These are phyloP conservation scores for Cladosporium sp. DNA, from an alignment of 2,329 filamentous ascomycete genomes.

Conservation along the genomic window DNA sequence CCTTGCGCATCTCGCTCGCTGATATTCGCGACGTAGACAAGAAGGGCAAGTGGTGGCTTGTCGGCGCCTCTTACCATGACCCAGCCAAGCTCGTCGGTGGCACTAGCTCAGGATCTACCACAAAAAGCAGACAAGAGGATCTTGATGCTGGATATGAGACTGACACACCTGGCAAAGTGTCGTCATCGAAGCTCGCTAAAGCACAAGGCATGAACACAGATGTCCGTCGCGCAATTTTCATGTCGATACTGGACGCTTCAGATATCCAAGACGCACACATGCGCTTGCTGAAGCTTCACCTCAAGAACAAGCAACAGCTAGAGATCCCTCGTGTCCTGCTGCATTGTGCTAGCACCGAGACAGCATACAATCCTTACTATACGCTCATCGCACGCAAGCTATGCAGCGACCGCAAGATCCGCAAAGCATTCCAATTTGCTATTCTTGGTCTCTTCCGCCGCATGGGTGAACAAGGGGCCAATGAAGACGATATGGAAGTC, in stretches of 20 bases:
- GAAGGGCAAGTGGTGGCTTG: constrained; percentile 96
- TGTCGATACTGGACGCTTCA: constrained; percentile 78
- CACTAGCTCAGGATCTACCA: constrained; percentile 13
- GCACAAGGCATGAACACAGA: constrained; percentile 84
- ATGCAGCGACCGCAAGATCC: constrained; percentile 67
- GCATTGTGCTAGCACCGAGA: constrained; percentile 79
- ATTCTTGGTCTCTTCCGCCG: constrained; percentile 81
- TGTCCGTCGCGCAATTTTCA: constrained; percentile 84
- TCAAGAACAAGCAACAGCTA: constrained; percentile 80
- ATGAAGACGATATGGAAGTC: constrained; percentile 54
- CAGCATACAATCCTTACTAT: constrained; percentile 89
- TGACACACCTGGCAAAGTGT: constrained; percentile 39
- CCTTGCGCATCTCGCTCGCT: constrained; percentile 72
- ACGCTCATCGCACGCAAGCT: constrained; percentile 76
- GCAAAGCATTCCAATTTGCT: constrained; percentile 81
- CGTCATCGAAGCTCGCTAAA: constrained; percentile 69
- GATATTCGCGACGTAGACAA: constrained; percentile 82
- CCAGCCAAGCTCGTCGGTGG: constrained; percentile 28
- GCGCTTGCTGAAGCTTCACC: constrained; percentile 72
- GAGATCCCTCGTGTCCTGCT: constrained; percentile 86
- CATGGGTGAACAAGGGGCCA: constrained; percentile 67
- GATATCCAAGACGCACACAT: constrained; percentile 81
- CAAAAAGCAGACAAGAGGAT: constrained; percentile 13
- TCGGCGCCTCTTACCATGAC: constrained; percentile 81
- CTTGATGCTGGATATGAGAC: constrained; percentile 26